Percentiles rank a stretch among this genome's conserved stretches.
Conservation (phyloP, 2,329 filamentous ascomycete species). For the Trichocomaceae sp. region DNA sequence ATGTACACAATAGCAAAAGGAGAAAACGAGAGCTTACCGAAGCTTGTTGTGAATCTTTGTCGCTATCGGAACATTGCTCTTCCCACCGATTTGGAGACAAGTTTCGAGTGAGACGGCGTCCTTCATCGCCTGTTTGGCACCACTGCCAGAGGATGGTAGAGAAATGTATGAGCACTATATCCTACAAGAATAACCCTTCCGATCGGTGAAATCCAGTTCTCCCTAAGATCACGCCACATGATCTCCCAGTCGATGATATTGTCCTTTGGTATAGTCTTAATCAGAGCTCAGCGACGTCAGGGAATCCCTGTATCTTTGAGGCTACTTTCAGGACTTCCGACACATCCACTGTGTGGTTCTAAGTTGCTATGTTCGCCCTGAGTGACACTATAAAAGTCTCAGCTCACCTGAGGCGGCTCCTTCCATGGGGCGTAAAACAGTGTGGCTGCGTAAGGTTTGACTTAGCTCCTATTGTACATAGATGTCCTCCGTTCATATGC, state of each 20-base stretch:
- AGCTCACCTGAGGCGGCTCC: too few species aligned
- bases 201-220: conserved; percentile 34
- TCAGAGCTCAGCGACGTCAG: conserved; percentile 1
- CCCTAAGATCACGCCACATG: conserved; percentile 12
- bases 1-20: background rate
- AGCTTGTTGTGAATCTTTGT: conserved; percentile 15
- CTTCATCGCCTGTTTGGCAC: conserved; percentile 46
- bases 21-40: conserved; percentile 7
- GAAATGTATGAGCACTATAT: conserved; percentile 48
- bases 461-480: too few species aligned
- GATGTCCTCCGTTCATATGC: too few species aligned
- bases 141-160: conserved; percentile 44
- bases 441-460: too few species aligned
- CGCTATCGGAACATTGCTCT: conserved; percentile 14
- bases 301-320: conserved; percentile 1
- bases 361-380: too few species aligned
- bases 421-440: too few species aligned
- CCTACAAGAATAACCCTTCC: conserved; percentile 44
- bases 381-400: too few species aligned
- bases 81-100: conserved; percentile 30
- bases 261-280: background rate
- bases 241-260: conserved; percentile 8
- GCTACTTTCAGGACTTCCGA: conserved; percentile 2
- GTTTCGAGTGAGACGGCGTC: conserved; percentile 45
- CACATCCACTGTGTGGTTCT: conserved; percentile 2